These are phyloP conservation scores for Bacidia gigantensis DNA, from an alignment of 495 filamentous ascomycete species.

Conservation along the genomic window DNA sequence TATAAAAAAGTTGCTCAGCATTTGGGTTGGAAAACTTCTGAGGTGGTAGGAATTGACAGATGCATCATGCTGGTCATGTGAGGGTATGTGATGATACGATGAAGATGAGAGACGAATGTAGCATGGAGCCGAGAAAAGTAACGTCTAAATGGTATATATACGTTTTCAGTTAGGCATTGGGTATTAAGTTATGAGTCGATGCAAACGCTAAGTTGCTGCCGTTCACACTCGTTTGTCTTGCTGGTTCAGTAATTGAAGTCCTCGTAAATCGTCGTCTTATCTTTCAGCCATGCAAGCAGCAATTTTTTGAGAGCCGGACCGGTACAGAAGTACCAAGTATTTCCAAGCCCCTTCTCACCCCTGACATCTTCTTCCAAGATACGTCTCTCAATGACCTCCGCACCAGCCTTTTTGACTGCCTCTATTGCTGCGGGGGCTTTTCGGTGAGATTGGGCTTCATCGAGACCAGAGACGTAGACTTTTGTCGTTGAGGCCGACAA, in stretches of 20 bases:
- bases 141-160: background rate
- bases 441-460: slow-evolving; percentile 17
- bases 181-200: background rate
- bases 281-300: slow-evolving; percentile 49
- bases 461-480: slow-evolving; percentile 46
- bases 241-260: slow-evolving; percentile 51
- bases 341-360: slow-evolving; percentile 19
- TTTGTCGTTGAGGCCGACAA: slow-evolving; percentile 36
- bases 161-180: background rate
- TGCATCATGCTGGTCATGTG: background rate
- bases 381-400: slow-evolving; percentile 33
- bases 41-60: background rate
- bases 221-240: background rate
- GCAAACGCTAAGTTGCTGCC: too few species aligned
- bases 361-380: slow-evolving; percentile 40
- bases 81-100: background rate
- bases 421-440: slow-evolving; percentile 20
- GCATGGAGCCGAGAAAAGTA: background rate
- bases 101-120: background rate
- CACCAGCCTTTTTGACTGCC: slow-evolving; percentile 26
- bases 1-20: background rate
- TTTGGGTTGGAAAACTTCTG: background rate
- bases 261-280: slow-evolving; percentile 49
- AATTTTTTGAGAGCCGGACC: slow-evolving; percentile 39
- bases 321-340: slow-evolving; percentile 57